A percentile compares a stretch with the other conserved stretches of the same genome.
Conservation (phyloP, 78 protist genomes). For the Creolimax fragrantissima region DNA sequence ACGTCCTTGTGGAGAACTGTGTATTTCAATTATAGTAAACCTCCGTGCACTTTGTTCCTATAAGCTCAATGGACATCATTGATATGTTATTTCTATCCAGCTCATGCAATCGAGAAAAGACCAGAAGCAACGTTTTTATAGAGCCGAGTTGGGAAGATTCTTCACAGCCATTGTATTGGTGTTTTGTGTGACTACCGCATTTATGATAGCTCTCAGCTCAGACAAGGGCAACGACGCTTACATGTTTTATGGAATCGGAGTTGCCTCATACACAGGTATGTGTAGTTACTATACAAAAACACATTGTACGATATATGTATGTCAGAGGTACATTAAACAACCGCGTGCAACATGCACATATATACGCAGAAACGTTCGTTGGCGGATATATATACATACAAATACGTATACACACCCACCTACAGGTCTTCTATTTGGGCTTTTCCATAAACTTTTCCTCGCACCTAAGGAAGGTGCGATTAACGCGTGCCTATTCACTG, state of each 20-base stretch:
- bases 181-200: background rate
- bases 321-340: too few species aligned
- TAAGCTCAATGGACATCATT: too few species aligned
- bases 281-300: too few species aligned
- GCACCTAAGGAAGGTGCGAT: constrained; percentile 6
- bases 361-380: too few species aligned
- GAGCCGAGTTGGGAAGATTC: background rate
- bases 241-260: background rate
- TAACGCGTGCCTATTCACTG: background rate
- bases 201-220: background rate
- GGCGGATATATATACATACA: background rate
- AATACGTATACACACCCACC: background rate
- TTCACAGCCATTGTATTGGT: background rate
- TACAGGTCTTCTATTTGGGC: background rate
- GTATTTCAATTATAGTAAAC: too few species aligned
- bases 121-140: background rate
- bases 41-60: too few species aligned
- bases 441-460: constrained; percentile 29
- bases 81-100: too few species aligned
- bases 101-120: background rate
- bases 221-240: background rate
- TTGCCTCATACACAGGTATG: background rate
- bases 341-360: too few species aligned
- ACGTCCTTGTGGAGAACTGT: too few species aligned
- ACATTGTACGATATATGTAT: too few species aligned